Conservation (phyloP, 805 yeast genomes). For the Sugiyamaella valdiviana region DNA sequence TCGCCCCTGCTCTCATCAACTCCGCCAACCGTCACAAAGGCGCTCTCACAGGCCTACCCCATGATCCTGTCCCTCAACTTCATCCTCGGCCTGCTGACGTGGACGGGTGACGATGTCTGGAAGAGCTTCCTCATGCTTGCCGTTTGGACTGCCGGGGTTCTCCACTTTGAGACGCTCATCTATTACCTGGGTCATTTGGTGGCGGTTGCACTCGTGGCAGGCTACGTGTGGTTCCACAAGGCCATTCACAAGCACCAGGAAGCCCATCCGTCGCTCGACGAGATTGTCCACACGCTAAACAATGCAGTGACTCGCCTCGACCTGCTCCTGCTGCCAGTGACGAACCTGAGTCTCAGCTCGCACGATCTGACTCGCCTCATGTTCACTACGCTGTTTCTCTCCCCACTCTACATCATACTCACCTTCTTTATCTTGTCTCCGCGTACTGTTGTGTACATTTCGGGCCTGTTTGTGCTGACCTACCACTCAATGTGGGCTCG, state of each 20-base stretch:
- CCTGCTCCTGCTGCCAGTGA: conserved; percentile 71
- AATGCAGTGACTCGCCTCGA: conserved; percentile 71
- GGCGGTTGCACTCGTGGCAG: conserved; percentile 38
- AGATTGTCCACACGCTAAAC: conserved; percentile 70
- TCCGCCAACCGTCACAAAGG: conserved; percentile 84
- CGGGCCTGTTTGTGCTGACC: conserved; percentile 59
- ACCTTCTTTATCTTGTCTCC: conserved; percentile 68
- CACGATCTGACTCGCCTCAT: conserved; percentile 74
- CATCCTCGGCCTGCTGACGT: conserved; percentile 65
- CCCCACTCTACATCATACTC: conserved; percentile 74
- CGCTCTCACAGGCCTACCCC: conserved; percentile 78
- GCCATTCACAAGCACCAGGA: conserved; percentile 41
- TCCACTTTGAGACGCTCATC: conserved; percentile 73
- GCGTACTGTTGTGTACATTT: conserved; percentile 50
- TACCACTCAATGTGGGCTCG: conserved; percentile 84
- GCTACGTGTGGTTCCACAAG: conserved; percentile 23
- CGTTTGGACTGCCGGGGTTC: conserved; percentile 48
- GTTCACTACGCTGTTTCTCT: conserved; percentile 75
- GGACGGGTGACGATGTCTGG: conserved; percentile 88
- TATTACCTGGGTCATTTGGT: conserved; percentile 79
- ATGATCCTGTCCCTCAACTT: conserved; percentile 69
- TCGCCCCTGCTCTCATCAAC: conserved; percentile 84
- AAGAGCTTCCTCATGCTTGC: conserved; percentile 57
- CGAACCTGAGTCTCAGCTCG: conserved; percentile 59
- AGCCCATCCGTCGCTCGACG: conserved; percentile 76